Evolutionary conservation across 208 protist genomes (phyloP).

Genomic region (Vickermania spadyakhi): DNA sequence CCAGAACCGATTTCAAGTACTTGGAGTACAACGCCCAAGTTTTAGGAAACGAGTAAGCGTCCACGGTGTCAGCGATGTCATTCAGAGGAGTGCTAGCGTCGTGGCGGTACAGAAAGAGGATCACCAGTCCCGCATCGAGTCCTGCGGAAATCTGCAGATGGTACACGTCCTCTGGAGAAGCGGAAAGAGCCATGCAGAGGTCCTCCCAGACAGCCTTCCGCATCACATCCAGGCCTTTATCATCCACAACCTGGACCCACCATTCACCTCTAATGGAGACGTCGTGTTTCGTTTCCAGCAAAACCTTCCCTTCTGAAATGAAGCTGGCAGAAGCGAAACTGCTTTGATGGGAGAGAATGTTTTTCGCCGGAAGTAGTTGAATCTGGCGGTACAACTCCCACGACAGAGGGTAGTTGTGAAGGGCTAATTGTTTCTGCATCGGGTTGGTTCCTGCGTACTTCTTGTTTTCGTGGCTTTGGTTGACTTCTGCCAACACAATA

Average conservation of each 20-base stretch:
- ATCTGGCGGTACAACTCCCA: background rate
- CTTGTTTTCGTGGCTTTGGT: background rate
- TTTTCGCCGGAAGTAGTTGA: background rate
- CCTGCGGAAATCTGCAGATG: background rate
- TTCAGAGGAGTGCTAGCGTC: background rate
- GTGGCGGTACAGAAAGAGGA: background rate
- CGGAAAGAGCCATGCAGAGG: background rate
- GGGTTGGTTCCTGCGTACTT: background rate
- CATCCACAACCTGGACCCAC: background rate
- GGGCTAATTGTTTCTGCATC: background rate
- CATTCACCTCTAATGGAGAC: background rate
- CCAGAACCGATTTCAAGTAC: background rate
- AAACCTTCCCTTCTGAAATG: background rate
- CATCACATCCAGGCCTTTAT: background rate
- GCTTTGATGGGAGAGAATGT: background rate
- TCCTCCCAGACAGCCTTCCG: background rate
- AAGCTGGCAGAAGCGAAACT: background rate
- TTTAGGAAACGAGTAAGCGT: background rate
- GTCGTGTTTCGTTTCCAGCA: background rate
- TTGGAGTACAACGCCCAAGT: background rate
- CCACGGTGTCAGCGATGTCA: background rate
- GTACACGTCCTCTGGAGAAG: background rate
- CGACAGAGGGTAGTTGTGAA: background rate
- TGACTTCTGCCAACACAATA: background rate
- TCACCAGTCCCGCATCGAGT: background rate